A percentile compares a stretch with the other conserved stretches of the same genome.
Evolutionary conservation across 768 basidiomycete species (phyloP).

Genomic region (Tulasnella sp.): DNA sequence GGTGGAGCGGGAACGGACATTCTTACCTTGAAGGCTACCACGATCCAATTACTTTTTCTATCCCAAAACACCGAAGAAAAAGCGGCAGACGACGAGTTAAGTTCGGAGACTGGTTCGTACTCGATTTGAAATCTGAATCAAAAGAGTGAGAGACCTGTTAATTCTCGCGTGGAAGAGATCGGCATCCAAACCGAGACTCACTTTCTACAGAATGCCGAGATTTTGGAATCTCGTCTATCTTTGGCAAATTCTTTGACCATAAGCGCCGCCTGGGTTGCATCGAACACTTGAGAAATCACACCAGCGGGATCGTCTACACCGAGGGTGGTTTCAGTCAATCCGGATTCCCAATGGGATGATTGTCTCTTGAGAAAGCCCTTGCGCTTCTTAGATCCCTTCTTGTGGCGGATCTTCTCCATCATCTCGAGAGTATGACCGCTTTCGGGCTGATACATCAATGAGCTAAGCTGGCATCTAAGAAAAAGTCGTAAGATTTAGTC

Average conservation of each 20-base stretch:
- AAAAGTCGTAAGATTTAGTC: neutral
- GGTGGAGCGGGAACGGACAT: no score
- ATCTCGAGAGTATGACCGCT: conserved; percentile 2
- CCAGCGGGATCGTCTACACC: conserved; percentile 1
- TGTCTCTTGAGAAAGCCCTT: neutral
- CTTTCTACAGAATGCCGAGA: neutral
- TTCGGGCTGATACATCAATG: conserved; percentile 18
- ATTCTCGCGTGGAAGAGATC: neutral
- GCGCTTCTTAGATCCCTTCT: neutral
- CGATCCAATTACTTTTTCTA: conserved; percentile 18
- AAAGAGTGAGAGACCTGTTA: no score
- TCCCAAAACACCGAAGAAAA: conserved; percentile 21
- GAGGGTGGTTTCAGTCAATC: neutral
- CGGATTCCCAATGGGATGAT: neutral
- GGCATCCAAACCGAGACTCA: neutral
- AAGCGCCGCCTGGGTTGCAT: neutral
- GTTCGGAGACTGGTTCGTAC: conserved; percentile 15
- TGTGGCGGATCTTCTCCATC: neutral
- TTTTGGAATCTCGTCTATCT: no score
- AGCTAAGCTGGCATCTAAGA: conserved; percentile 17
- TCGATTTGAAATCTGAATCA: conserved; percentile 15
- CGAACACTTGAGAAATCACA: neutral
- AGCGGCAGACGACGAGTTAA: conserved; percentile 17
- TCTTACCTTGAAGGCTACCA: conserved; percentile 20
- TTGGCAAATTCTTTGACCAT: no score